These are phyloP conservation scores for Breviolum minutum DNA, from an alignment of 73 alveolate species.

Conservation along the genomic window DNA sequence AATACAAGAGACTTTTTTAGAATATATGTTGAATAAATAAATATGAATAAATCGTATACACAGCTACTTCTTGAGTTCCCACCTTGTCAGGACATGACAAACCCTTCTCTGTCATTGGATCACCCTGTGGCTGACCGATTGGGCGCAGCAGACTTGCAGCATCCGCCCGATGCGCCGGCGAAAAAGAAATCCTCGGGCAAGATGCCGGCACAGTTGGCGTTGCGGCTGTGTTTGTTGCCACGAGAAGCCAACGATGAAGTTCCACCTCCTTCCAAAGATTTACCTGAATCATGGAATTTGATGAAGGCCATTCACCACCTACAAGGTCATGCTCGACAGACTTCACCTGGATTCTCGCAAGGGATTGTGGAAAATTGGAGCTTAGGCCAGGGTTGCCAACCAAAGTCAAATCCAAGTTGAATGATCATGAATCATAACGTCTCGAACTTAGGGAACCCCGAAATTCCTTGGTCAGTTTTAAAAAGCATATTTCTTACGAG, in stretches of 20 bases:
- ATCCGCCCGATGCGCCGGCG: not conserved
- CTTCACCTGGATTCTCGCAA: conserved; percentile 39
- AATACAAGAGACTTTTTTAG: too few species aligned
- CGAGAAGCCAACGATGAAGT: not conserved
- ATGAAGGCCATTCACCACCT: conserved; percentile 69
- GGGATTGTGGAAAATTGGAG: conserved; percentile 75
- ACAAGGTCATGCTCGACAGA: conserved; percentile 63
- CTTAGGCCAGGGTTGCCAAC: conserved; percentile 30
- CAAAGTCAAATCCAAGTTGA: too few species aligned
- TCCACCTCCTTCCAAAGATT: conserved; percentile 25
- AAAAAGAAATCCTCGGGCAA: not conserved
- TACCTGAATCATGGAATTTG: conserved; percentile 58
- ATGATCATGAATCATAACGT: too few species aligned
- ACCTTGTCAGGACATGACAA: conserved; percentile 7
- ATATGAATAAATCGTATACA: not conserved
- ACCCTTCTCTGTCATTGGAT: conserved; percentile 55
- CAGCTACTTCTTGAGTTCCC: not conserved
- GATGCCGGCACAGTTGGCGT: not conserved
- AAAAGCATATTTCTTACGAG: too few species aligned
- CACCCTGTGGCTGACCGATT: conserved; percentile 73
- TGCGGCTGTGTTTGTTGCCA: not conserved
- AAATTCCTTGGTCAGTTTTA: too few species aligned
- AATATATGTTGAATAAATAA: not conserved
- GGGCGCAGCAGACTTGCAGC: conserved; percentile 58
- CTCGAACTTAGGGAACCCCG: too few species aligned